Evolutionary conservation across 148 eudicot species (phyloP).

Genomic region (Heliamphora exappendiculata): DNA sequence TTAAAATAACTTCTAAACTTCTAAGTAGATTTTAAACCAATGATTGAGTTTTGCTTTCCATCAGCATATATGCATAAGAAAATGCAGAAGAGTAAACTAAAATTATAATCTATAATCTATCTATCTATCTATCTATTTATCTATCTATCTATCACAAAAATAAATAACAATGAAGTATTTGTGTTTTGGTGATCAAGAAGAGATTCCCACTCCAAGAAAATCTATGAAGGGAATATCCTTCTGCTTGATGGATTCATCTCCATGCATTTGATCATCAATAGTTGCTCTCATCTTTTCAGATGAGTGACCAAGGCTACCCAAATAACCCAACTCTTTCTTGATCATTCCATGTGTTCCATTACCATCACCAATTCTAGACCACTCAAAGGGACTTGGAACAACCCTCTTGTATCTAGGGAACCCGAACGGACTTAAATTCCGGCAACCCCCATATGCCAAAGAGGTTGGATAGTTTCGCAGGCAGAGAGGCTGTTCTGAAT

Average conservation of each 20-base stretch:
- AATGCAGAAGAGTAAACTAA: conserved; percentile 7
- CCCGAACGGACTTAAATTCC: conserved; percentile 8
- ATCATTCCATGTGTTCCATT: conserved; percentile 10
- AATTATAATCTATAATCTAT: neutral
- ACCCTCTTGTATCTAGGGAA: conserved; percentile 16
- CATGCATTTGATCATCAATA: conserved; percentile 6
- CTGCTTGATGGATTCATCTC: conserved; percentile 10
- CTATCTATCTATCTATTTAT: neutral
- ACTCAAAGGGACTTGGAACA: conserved; percentile 14
- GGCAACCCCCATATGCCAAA: conserved; percentile 10
- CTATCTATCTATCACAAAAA: neutral
- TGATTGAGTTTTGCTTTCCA: neutral
- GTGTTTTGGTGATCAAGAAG: conserved; percentile 16
- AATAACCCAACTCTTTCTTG: conserved; percentile 9
- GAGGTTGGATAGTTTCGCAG: neutral
- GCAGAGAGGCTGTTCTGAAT: neutral
- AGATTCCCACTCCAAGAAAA: conserved; percentile 81
- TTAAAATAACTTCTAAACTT: conserved; percentile 5
- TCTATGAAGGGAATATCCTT: conserved; percentile 63
- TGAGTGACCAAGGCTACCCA: neutral
- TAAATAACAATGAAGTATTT: neutral
- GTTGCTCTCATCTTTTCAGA: conserved; percentile 5
- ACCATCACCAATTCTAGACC: conserved; percentile 7
- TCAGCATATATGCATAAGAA: neutral
- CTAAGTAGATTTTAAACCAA: neutral